Base-by-base conservation (phyloP, 192 early-diverging fungal species). In the Jimgerdemannia lactiflua region DNA sequence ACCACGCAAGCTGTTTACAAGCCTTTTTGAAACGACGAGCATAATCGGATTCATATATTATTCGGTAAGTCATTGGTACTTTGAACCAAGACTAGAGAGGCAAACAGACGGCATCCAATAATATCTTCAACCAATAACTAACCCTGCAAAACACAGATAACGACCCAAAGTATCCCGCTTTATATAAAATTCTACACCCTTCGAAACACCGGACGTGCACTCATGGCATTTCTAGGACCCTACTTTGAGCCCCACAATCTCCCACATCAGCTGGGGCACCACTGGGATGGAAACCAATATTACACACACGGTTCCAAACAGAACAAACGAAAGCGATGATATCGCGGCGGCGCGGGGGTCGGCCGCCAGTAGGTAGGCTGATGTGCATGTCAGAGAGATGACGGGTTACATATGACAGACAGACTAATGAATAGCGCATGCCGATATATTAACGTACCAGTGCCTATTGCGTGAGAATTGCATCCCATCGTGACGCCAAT, bases 401-500 rank as follows among this genome's bases (percentile, higher is more conserved):
- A 59, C 49, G 49, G 14, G 49, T 6, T 29, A 29, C 29, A 29
- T n/a, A n/a, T 29, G 29, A 29, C 29, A 29, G 1, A 29, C 29
- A 29, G 29, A 29, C 29, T 29, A 29, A 29, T 29, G 29, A 29
- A 29, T 29, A 29, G 29, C 29, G 29, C 29, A 59, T 59, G 49
- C 8, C 8, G 49, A 14, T 10, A 66, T 39, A 76, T 70, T 39
- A 71, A 40, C 59, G 49, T 71, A 65, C 69, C 75, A 39, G 77
- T 78, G 19, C 72, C 77, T 2, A 78, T 49, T 42, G 67, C 77
- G 70, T 78, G 77, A 49, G 77, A 78, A 8, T 54, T 74, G 43
- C 71, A 41, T 10, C 72, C 77, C 77, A 78, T 78, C 6, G 77
- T 70, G 7, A 78, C 64, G 43, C 77, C 77, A 19, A 74, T 74